Percentiles rank a stretch among this genome's conserved stretches.
Evolutionary conservation across 495 filamentous ascomycete species (phyloP).

Genomic region (Parmelia sp.): DNA sequence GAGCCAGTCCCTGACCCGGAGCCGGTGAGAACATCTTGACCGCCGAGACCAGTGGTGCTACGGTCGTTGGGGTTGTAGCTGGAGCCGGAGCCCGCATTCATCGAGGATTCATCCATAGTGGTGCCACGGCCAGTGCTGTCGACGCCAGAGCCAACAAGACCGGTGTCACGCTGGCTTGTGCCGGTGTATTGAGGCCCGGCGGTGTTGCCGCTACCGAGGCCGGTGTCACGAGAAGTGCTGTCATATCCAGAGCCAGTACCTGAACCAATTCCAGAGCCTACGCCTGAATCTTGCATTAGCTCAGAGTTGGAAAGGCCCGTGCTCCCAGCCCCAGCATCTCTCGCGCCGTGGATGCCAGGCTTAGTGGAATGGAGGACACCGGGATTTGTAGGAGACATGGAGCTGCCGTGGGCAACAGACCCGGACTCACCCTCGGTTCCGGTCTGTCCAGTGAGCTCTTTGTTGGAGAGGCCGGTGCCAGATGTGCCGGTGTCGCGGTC

Average conservation of each 20-base stretch:
- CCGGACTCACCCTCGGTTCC: constrained; percentile 23
- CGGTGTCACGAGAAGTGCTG: constrained; percentile 18
- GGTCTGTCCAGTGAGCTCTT: constrained; percentile 20
- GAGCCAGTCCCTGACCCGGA: not conserved
- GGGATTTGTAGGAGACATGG: constrained; percentile 16
- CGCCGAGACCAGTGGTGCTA: not conserved
- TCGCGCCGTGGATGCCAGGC: constrained; percentile 29
- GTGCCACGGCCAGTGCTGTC: constrained; percentile 3
- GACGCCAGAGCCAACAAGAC: constrained; percentile 40
- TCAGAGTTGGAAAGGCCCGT: constrained; percentile 16
- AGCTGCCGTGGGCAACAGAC: constrained; percentile 20
- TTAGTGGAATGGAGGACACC: constrained; percentile 20
- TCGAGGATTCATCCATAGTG: constrained; percentile 3
- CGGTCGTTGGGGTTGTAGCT: constrained; percentile 14
- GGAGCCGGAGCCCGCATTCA: constrained; percentile 19
- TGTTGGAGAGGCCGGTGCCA: constrained; percentile 24
- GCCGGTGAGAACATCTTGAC: constrained; percentile 2
- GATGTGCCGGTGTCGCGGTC: constrained; percentile 29
- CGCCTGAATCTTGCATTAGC: constrained; percentile 5
- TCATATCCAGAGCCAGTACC: constrained; percentile 15
- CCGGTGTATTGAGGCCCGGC: constrained; percentile 50
- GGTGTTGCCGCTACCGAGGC: constrained; percentile 31
- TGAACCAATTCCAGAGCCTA: constrained; percentile 9
- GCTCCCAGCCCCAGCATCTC: constrained; percentile 29
- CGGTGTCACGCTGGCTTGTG: constrained; percentile 48